phyloP scores from a whole-genome alignment of 192 early-diverging fungal genomes.

The Pilaira anomala region DNA sequence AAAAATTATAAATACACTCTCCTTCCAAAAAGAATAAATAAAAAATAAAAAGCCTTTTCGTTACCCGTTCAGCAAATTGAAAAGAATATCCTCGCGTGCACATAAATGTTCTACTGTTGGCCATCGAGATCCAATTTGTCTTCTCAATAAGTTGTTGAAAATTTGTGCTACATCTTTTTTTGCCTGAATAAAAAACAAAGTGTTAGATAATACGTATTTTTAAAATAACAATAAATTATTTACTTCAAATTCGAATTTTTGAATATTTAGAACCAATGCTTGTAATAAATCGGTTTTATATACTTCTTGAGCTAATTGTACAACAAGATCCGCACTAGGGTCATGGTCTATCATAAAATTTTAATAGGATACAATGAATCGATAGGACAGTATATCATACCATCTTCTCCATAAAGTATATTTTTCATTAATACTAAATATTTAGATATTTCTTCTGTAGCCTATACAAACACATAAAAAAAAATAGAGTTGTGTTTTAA shows the following conservation, averaged over 20 bases:
- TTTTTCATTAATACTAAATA: slow-evolving; percentile 90
- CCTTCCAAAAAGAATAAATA: no score
- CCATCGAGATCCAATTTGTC: slow-evolving; percentile 91
- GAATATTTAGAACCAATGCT: slow-evolving; percentile 84
- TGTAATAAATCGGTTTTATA: slow-evolving; percentile 90
- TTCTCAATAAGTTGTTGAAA: slow-evolving; percentile 93
- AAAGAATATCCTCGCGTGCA: slow-evolving; percentile 78
- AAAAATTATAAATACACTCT: no score
- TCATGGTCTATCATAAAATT: slow-evolving; percentile 61
- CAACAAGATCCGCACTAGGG: slow-evolving; percentile 85
- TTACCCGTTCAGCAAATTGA: slow-evolving; percentile 78
- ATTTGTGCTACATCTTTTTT: slow-evolving; percentile 98
- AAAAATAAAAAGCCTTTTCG: not conserved
- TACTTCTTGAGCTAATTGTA: slow-evolving; percentile 93
- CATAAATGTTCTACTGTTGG: slow-evolving; percentile 96
- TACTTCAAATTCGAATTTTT: slow-evolving; percentile 90
- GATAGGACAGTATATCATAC: slow-evolving; percentile 38
- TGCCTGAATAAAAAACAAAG: slow-evolving; percentile 49
- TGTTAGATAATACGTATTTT: not conserved
- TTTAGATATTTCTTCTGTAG: slow-evolving; percentile 96
- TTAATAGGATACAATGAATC: not conserved
- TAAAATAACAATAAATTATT: not conserved
- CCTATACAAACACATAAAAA: slow-evolving; percentile 48
- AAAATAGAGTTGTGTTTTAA: no score
- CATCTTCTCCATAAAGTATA: slow-evolving; percentile 93